A percentile compares a stretch with the other conserved stretches of the same genome.
Evolutionary conservation across 176 grass and related monocot genomes (phyloP).

Genomic region (Themeda triandra): DNA sequence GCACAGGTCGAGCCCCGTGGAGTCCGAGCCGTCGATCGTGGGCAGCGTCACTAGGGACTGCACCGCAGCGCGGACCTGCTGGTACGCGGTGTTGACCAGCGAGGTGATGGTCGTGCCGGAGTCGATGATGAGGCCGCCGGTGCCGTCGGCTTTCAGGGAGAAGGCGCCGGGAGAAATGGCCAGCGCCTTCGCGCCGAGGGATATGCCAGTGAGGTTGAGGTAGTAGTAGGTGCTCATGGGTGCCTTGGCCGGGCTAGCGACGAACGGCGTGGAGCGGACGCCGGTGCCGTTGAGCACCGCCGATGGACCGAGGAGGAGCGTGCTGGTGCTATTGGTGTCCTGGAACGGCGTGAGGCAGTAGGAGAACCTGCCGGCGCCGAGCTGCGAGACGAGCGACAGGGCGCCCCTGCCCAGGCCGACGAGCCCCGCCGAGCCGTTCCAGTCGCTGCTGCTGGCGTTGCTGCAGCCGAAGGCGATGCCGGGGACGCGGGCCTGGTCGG

Average conservation of each 20-base stretch:
- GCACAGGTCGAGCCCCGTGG: conserved; percentile 49
- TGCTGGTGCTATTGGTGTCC: conserved; percentile 50
- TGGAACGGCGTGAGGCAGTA: conserved; percentile 67
- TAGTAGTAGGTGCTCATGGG: conserved; percentile 63
- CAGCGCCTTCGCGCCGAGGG: conserved; percentile 38
- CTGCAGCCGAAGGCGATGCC: conserved; percentile 58
- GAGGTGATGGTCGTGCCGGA: conserved; percentile 58
- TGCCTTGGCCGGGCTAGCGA: conserved; percentile 31
- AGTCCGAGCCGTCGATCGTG: conserved; percentile 3
- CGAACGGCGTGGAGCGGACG: conserved; percentile 53
- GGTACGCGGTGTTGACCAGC: conserved; percentile 34
- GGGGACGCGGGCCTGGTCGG: conserved; percentile 15
- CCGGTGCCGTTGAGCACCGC: conserved; percentile 27
- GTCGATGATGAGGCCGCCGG: conserved; percentile 68
- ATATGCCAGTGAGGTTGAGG: conserved; percentile 58
- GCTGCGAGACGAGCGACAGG: conserved; percentile 68
- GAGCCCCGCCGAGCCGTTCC: conserved; percentile 44
- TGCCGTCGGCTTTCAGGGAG: conserved; percentile 30
- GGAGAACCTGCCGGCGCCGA: conserved; percentile 60
- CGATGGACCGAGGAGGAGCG: conserved; percentile 41
- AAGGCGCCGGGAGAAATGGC: conserved; percentile 27
- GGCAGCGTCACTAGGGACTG: conserved; percentile 31
- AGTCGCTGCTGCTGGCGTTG: conserved; percentile 41
- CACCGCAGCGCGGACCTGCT: conserved; percentile 27
- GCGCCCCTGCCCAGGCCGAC: conserved; percentile 49